These are phyloP conservation scores for Cinchona pubescens DNA, from an alignment of 257 asterid genomes.

Conservation along the genomic window DNA sequence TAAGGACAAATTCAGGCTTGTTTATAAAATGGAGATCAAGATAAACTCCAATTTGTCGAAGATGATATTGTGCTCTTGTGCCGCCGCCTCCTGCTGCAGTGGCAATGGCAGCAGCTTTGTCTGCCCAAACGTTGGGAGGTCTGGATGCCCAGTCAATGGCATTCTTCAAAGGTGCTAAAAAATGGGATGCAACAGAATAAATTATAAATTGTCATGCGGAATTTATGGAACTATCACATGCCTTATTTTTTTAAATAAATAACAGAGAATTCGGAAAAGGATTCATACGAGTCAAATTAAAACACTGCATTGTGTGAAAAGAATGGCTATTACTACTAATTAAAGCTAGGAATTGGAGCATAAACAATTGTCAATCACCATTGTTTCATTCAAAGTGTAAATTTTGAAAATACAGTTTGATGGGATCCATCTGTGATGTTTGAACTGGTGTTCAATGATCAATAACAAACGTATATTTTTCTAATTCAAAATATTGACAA, in stretches of 20 bases:
- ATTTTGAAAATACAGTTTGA: no score
- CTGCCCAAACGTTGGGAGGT: constrained; percentile 70
- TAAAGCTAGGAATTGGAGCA: neutral
- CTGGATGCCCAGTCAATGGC: constrained; percentile 82
- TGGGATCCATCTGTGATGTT: no score
- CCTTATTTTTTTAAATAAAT: neutral
- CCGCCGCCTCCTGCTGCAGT: constrained; percentile 80
- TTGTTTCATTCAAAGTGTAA: neutral
- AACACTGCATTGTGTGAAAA: no score
- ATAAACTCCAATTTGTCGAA: constrained; percentile 70
- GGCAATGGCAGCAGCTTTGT: constrained; percentile 60
- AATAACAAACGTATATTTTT: no score
- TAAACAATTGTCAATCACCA: neutral
- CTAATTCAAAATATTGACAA: neutral
- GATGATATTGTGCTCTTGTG: constrained; percentile 65
- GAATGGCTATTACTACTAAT: no score
- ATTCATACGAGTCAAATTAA: no score
- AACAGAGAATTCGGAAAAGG: no score
- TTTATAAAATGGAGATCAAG: constrained; percentile 76
- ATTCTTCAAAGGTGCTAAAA: constrained; percentile 65
- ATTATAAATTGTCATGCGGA: no score
- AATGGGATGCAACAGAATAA: neutral
- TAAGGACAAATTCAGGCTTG: constrained; percentile 63
- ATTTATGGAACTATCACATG: neutral
- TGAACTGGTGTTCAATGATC: no score